Base-by-base conservation (phyloP, 2,329 filamentous ascomycete species). In the Cytospora piceae region DNA sequence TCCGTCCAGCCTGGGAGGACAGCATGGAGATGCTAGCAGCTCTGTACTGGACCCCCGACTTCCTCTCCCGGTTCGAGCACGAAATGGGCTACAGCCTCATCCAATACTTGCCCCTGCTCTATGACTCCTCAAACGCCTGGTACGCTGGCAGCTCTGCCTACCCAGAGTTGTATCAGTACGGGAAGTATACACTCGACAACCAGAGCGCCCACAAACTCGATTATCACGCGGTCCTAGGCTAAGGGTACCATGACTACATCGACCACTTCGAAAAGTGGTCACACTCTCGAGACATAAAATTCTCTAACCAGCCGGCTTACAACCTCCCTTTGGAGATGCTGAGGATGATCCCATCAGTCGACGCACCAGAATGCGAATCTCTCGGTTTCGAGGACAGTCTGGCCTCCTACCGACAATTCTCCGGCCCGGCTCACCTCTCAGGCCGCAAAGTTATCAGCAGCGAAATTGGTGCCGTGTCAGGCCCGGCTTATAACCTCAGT, bases 301-400 rank as follows among this genome's bases (percentile, higher is more conserved):
- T 74, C 57, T 81, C 79, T 0, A 68, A 73, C 0, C 80, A 82
- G 66, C 68, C 77, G 0, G 73, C 72, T 0, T 82, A 82, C 66
- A 79, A 79, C 59, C 59, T 80, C 8, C 76, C 79, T 0, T 71
- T 81, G 70, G 79, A 82, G 53, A 79, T 80, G 77, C 67, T 74
- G n/a, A 71, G 73, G 4, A 76, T 70, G 7, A 74, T 82, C 0
- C 75, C 77, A 0, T 63, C 66, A 2, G 75, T 79, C 12, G 72
- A 80, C 63, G 77, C 72, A 0, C 80, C 80, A 0, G 80, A 82
- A 64, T 74, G 72, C 56, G 80, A 82, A 64, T 76, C 72, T 1
- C 72, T 82, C 0, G 72, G 68, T 2, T 80, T 80, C 60, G 58
- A 31, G 0, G 69, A 77, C 39, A 71, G 71, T 8, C 73, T 81